Conservation (phyloP, 192 early-diverging fungal genomes). For the Coemansia sp. region DNA sequence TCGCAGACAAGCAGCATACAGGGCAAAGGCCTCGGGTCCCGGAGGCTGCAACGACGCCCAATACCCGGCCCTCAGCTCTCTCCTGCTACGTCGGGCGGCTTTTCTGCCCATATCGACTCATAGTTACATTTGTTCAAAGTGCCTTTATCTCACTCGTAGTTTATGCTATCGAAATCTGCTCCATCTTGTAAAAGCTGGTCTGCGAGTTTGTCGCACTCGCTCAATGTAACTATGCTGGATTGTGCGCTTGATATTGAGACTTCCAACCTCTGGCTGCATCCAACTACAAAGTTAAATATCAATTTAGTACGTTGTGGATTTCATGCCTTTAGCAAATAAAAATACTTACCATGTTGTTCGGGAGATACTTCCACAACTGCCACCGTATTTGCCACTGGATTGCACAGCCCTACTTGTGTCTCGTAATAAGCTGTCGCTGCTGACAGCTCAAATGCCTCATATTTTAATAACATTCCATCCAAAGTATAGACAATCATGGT, state of each 20-base stretch:
- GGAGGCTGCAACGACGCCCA: constrained; percentile 7
- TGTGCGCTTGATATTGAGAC: background rate
- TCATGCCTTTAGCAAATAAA: background rate
- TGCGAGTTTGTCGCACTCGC: background rate
- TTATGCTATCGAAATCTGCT: background rate
- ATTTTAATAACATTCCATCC: constrained; percentile 32
- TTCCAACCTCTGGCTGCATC: constrained; percentile 17
- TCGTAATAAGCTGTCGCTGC: constrained; percentile 15
- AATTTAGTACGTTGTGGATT: background rate
- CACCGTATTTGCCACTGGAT: constrained; percentile 16
- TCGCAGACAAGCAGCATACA: background rate
- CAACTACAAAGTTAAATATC: constrained; percentile 15
- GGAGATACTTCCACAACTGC: constrained; percentile 36
- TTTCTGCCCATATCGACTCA: background rate
- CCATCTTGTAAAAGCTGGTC: constrained; percentile 1
- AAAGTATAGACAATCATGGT: constrained; percentile 30
- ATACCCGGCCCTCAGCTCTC: constrained; percentile 7
- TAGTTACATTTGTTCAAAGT: too few species aligned
- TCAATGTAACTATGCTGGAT: too few species aligned
- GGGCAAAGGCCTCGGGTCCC: background rate
- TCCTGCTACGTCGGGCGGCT: constrained; percentile 7
- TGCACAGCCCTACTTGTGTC: constrained; percentile 32
- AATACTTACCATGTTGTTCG: constrained; percentile 29
- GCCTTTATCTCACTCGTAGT: constrained; percentile 4
- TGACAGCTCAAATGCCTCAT: constrained; percentile 19